Base-by-base conservation (phyloP, 2,329 filamentous ascomycete genomes). In the Aureobasidium sp. region DNA sequence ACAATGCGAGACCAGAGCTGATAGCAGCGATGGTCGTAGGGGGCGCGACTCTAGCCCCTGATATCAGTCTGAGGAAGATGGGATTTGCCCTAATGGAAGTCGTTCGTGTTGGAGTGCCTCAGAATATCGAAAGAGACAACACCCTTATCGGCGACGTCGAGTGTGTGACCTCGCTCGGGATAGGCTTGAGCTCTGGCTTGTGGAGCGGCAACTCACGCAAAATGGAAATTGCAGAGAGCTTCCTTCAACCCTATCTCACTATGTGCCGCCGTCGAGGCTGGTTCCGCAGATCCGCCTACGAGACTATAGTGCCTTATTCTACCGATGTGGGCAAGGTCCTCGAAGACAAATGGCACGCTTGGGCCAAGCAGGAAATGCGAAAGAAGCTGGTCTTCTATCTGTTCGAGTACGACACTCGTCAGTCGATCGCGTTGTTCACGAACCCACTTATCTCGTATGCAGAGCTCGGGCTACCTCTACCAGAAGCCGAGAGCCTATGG, bases 381-480 rank as follows among this genome's bases (percentile, higher is more conserved):
- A 88, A 89, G 70, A 81, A 86, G 2, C 59, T 91, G 2, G 82
- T 84, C 3, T 85, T 87, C 63, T 84, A 87, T 68, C 75, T 83
- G 15, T 87, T 87, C 66, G 73, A 87, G 5, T 81, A 86, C 62
- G 87, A 90, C 67, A 79, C 85, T 0, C 85, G 89, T 64, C 79
- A 82, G 4, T 88, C 87, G 2, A 87, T 90, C 76, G 83, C 84
- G 1, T 78, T 87, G 4, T 77, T 88, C 60, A 84, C 82, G 25
- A 86, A 82, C 63, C 85, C 86, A 0, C 75, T 84, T 22, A 83
- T 90, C 66, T 87, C 87, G 0, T 90, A 89, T 67, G 80, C 85
- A 0, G 88, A 90, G 67, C 74, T 90, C 53, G 83, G 83, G 4
- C 74, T 90, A 2, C 86, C 87, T 1, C 72, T 91, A 0, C 87